Evolutionary conservation across 2,329 filamentous ascomycete species (phyloP), one percentile per base, ranked within the genome.

Genomic region (Hymenoscyphus linearis): DNA sequence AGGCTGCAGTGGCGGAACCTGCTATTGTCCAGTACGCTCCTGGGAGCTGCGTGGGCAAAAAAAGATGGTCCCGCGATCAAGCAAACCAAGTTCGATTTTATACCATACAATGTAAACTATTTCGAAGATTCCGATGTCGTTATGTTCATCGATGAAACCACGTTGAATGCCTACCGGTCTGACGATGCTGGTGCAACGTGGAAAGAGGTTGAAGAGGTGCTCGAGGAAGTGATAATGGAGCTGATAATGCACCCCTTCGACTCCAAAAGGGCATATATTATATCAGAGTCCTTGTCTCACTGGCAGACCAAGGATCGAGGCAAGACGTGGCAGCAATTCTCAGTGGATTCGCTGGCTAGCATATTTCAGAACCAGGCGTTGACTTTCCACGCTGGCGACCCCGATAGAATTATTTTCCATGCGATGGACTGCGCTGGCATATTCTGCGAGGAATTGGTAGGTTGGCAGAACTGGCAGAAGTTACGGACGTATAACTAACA

Each of bases 71-170:
- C 93, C 26, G 80, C 80, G 60, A 81, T 96, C 69, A 79, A 82
- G 64, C 77, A 80, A 62, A 89, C 79, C 58, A 76, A 82, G 54
- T 90, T 97, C 76, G 79, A 88, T 52, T 80, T 86, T 69, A 76
- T 80, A 59, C 90, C 91, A 0, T 73, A 77, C 59, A 86, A 86
- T 72, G 78, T 97, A 66, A 89, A 89, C 76, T 99, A 96, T 77
- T 98, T 99, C 72, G 88, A 95, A 71, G 90, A 93, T 74, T 93
- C 90, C 67, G 88, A 96, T 73, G 84, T 89, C 57, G 80, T 96
- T 62, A 76, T 98, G 53, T 86, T 91, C 72, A 86, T 88, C 69
- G 89, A 96, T 73, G 71, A 78, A 56, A 74, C 80, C 14, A 81
- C 82, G 47, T 80, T 82, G 62, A 85, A 85, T 64, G 80, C 96